Evolutionary conservation across 495 filamentous ascomycete species (phyloP).

Genomic region (Penicillium crystallinum): DNA sequence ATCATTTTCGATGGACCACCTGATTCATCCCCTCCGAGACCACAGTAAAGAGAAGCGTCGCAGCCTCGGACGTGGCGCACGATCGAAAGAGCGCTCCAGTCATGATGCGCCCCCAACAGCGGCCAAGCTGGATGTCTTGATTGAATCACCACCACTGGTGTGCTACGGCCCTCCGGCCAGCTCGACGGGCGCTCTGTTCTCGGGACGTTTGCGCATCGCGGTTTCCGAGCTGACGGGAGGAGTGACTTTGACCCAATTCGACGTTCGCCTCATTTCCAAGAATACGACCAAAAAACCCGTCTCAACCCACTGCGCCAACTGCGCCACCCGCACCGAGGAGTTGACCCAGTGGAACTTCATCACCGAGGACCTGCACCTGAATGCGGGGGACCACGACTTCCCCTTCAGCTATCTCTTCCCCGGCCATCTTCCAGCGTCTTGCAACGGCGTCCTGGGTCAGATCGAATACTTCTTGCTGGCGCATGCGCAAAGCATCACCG

Average conservation of each 20-base stretch:
- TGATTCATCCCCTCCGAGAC: constrained; percentile 43
- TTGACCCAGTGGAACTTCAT: constrained; percentile 77
- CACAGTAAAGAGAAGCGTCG: constrained; percentile 43
- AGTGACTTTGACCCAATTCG: constrained; percentile 63
- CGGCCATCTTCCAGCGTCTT: constrained; percentile 78
- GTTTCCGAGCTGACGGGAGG: constrained; percentile 52
- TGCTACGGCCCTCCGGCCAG: constrained; percentile 70
- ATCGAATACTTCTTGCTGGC: constrained; percentile 78
- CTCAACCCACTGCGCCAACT: constrained; percentile 67
- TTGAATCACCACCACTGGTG: constrained; percentile 87
- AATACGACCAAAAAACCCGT: constrained; percentile 77
- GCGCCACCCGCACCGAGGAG: constrained; percentile 61
- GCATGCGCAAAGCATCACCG: constrained; percentile 54
- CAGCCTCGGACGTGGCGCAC: constrained; percentile 31
- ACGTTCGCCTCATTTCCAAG: constrained; percentile 61
- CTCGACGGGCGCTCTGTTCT: constrained; percentile 83
- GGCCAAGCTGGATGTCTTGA: constrained; percentile 65
- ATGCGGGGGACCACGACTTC: constrained; percentile 65
- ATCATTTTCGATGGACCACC: constrained; percentile 40
- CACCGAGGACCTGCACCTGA: constrained; percentile 57
- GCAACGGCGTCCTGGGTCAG: constrained; percentile 62
- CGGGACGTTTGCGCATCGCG: constrained; percentile 71
- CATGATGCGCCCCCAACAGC: constrained; percentile 28
- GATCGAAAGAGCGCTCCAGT: constrained; percentile 36
- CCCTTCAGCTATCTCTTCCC: constrained; percentile 90